These are phyloP conservation scores for Solanum sejunctum DNA, from an alignment of 257 asterid species.

Conservation along the genomic window DNA sequence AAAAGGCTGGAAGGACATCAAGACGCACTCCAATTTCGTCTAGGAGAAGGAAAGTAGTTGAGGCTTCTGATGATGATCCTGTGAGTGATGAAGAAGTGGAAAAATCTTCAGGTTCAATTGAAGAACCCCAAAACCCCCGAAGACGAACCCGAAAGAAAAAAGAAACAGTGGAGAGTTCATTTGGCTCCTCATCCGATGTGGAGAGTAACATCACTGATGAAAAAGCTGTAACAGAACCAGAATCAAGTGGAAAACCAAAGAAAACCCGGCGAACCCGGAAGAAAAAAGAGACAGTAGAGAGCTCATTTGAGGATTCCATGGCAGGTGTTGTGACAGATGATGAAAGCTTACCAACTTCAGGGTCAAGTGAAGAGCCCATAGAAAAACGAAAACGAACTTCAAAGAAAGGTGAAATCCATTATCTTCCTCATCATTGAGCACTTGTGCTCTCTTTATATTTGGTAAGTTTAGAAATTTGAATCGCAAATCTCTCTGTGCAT, in stretches of 20 bases:
- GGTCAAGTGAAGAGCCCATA: conserved; percentile 16
- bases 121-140: conserved; percentile 27
- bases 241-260: conserved; percentile 19
- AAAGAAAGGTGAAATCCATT: conserved; percentile 23
- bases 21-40: conserved; percentile 41
- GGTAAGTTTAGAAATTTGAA: neutral
- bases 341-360: conserved; percentile 22
- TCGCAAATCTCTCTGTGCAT: neutral
- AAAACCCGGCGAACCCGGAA: conserved; percentile 35
- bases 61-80: conserved; percentile 24
- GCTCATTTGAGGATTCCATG: conserved; percentile 19
- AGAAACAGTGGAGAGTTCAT: conserved; percentile 14
- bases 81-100: conserved; percentile 10
- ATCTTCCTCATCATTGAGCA: neutral
- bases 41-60: conserved; percentile 28
- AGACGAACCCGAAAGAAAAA: conserved; percentile 45
- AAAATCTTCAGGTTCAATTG: conserved; percentile 21
- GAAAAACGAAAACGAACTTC: conserved; percentile 31
- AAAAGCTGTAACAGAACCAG: conserved; percentile 20
- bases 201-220: conserved; percentile 23
- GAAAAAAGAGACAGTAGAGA: conserved; percentile 31
- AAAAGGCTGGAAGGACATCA: conserved; percentile 31
- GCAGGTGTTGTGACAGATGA: conserved; percentile 23
- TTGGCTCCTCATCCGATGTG: conserved; percentile 18
- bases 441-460: neutral